Evolutionary conservation across 495 filamentous ascomycete species (phyloP), one percentile per base, ranked within the genome.

Genomic region (Neurospora cerealis): DNA sequence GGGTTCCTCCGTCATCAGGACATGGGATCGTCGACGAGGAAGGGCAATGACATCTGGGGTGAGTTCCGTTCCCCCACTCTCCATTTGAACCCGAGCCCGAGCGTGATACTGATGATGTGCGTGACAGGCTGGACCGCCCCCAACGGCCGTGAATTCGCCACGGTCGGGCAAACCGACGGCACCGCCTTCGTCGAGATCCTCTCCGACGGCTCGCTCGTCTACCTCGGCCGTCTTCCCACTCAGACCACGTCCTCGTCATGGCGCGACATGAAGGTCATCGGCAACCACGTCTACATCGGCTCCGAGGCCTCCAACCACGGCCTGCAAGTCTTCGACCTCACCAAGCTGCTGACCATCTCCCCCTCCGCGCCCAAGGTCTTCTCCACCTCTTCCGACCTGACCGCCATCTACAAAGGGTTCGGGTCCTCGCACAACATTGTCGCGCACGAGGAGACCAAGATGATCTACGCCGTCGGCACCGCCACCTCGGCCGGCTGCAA

Each of bases 301-400:
- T 79, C 80, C 32, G 85, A 87, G 71, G 83, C 86, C 15, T 62
- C 69, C 38, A 77, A 79, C 74, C 86, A 87, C 74, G 80, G 80
- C 24, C 73, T 87, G 48, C 85, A 87, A 72, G 79, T 87, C 40
- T 87, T 87, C 73, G 84, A 87, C 75, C 81, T 87, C 73, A 79
- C 39, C 40, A 85, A 83, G 76, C 79, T 82, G 13, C 77, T 79
- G 42, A 39, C 44, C 38, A 37, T 80, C 73, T 69, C 44, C 46
- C 72, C 78, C 24, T 77, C 70, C 48, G 37, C 69, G 15, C 76
- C 78, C 21, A 75, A 74, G 34, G 60, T 69, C 38, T 79, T 79
- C 73, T 71, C 40, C 76, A 78, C 69, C 69, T 41, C 73, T 0
- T 70, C 66, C 40, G 76, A 79, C 71, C 54, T 79, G 48, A 79